Base-by-base conservation (phyloP, 176 grass and related monocot genomes). In the Zoysia japonica region DNA sequence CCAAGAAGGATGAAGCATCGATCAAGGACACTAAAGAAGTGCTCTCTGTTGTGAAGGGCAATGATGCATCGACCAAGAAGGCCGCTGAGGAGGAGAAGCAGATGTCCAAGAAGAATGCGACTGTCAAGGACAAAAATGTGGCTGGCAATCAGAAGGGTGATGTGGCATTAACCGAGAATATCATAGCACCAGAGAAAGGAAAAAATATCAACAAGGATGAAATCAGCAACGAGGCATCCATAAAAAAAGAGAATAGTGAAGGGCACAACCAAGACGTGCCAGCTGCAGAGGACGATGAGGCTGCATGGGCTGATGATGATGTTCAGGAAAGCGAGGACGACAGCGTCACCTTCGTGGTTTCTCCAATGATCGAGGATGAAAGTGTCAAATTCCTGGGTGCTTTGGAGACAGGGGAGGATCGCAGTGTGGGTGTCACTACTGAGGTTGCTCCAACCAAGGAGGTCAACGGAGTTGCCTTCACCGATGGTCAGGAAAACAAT, bases 271-370 rank as follows among this genome's bases (percentile, higher is more conserved):
- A 37, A 65, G 72, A 87, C 47, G 80, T 61, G 13, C 47, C 28
- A 52, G 45, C 14, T 37, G 15, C 79, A 19, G 49, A 46, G 44
- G 76, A 44, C 1, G 70, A 83, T 48, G 84, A 80, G 6, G 70
- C 28, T 61, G 49, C 61, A 13, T 76, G 44, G 4, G 17, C 40
- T 2, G 63, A 84, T 74, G 47, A 79, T 1, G 57, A 76, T 14
- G 17, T 70, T n/a, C 83, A 87, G 28, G 81, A 60, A 78, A 57
- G 36, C 63, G 77, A 72, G 37, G 80, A 89, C 4, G 70, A 70
- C 5, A 39, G 44, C 28, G 45, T 79, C 10, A 67, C 50, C 2
- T 59, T 83, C 51, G 38, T 75, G 0, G 68, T 79, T 51, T 43
- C 60, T 45, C 46, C 47, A n/a, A 47, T 69, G 16, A 61, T 46